phyloP scores from a whole-genome alignment of 345 rosid species.

The Dovyalis caffra region DNA sequence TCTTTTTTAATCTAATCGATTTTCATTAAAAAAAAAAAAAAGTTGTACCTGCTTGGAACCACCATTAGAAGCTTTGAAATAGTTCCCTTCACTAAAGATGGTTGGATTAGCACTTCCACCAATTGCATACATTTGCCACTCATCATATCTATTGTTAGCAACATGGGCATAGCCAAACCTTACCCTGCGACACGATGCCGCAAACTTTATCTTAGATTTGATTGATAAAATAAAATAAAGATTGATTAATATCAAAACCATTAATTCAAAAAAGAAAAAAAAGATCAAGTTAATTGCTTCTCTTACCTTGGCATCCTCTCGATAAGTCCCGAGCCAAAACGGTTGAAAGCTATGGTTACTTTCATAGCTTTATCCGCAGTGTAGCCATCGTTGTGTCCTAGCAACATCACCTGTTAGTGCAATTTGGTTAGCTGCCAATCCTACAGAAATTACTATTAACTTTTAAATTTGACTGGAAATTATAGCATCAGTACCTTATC shows the following conservation, averaged over 20 bases:
- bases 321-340: conserved; percentile 22
- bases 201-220: neutral
- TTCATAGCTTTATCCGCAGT: conserved; percentile 21
- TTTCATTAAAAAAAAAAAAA: too few species aligned
- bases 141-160: conserved; percentile 27
- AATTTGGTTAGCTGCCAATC: too few species aligned
- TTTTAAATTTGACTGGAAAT: too few species aligned
- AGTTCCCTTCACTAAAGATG: conserved; percentile 32
- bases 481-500: neutral
- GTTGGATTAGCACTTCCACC: conserved; percentile 31
- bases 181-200: conserved; percentile 9
- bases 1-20: too few species aligned
- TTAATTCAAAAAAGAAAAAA: too few species aligned
- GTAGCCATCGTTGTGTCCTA: conserved; percentile 24
- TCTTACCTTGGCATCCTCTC: conserved; percentile 31
- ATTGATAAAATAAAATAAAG: neutral
- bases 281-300: too few species aligned
- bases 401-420: conserved; percentile 23
- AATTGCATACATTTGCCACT: conserved; percentile 27
- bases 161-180: conserved; percentile 29
- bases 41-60: conserved; percentile 9
- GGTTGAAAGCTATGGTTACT: conserved; percentile 26
- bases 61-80: conserved; percentile 15
- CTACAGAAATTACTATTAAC: too few species aligned
- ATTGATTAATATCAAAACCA: neutral